Base-by-base conservation (phyloP, 192 early-diverging fungal species). In the Backusella sp. region DNA sequence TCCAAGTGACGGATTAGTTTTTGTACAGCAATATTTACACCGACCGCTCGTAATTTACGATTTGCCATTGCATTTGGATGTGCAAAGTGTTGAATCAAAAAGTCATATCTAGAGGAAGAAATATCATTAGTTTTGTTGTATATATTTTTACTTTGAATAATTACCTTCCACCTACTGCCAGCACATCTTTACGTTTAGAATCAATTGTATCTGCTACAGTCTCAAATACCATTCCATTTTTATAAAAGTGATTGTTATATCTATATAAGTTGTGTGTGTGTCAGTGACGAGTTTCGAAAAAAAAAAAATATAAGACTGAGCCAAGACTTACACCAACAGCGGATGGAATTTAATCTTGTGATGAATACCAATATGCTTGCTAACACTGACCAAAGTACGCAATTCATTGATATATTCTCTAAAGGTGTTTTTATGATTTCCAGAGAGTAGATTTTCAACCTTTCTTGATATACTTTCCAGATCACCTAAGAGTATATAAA, bases 11-110 rank as follows among this genome's bases (percentile, higher is more conserved):
- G 82, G 35, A 93, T 87, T 32, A 93, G 84, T 77, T 91, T 89
- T 79, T 92, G 90, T 66, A 93, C 80, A 44, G 92, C 92, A 79
- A 96, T 93, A 80, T 95, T 94, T 44, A 93, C 92, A 11, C 96
- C 96, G 53, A 95, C 89, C 32, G 90, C 93, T 23, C 78, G 82
- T 0, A 88, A 73, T 49, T 75, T 78, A 62, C 86, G 82, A 12
- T 78, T 74, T 6, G 77, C 49, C 4, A 39, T 44, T 73, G 84
- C 79, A 41, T 82, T 85, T 2, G 85, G 84, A 56, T 81, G 82
- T 62, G 82, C 77, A 75, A 88, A 86, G 39, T 86, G 83, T 73
- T 88, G 86, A 46, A 88, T 80, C 59, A 90, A 56, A 7, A 79
- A 83, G 53, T 88, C 87, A 36, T 88, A 88, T 71, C 80, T 81